Evolutionary conservation across 2,329 filamentous ascomycete species (phyloP).

Genomic region (Colletotrichum limetticola): DNA sequence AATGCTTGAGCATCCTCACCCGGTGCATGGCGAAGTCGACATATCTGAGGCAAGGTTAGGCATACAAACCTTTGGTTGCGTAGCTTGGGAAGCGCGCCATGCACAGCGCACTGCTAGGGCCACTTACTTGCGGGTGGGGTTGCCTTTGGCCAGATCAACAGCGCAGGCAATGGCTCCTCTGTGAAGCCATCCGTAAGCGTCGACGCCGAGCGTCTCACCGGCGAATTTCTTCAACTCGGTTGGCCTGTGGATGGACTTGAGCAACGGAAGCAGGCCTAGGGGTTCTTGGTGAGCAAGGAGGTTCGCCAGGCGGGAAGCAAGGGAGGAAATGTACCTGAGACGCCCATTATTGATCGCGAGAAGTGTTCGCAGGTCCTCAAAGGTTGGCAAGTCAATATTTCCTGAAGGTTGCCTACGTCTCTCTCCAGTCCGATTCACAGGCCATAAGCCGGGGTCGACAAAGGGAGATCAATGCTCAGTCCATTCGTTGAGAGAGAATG

Average conservation of each 20-base stretch:
- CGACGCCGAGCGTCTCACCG: slow-evolving; percentile 91
- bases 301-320: slow-evolving; percentile 4
- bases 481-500: slow-evolving; percentile 24
- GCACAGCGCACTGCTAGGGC: slow-evolving; percentile 1
- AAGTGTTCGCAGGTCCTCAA: slow-evolving; percentile 17
- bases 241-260: slow-evolving; percentile 96
- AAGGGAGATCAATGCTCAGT: slow-evolving; percentile 10
- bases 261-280: slow-evolving; percentile 84
- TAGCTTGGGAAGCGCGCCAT: not conserved
- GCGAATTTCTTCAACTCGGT: slow-evolving; percentile 86
- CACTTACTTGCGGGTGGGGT: slow-evolving; percentile 85
- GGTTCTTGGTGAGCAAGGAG: slow-evolving; percentile 19
- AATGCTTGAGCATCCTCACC: slow-evolving; percentile 93
- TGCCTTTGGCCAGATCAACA: slow-evolving; percentile 87
- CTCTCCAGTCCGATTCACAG: slow-evolving; percentile 22
- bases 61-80: not conserved
- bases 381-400: not conserved
- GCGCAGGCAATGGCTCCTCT: slow-evolving; percentile 91
- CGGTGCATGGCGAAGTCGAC: slow-evolving; percentile 91
- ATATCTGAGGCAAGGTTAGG: slow-evolving; percentile 66
- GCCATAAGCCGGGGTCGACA: slow-evolving; percentile 14
- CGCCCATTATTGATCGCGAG: slow-evolving; percentile 34
- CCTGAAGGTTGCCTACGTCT: not conserved
- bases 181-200: slow-evolving; percentile 98
- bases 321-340: slow-evolving; percentile 35